Evolutionary conservation across 176 grass and related monocot species (phyloP).

Genomic region (Zea luxurians): DNA sequence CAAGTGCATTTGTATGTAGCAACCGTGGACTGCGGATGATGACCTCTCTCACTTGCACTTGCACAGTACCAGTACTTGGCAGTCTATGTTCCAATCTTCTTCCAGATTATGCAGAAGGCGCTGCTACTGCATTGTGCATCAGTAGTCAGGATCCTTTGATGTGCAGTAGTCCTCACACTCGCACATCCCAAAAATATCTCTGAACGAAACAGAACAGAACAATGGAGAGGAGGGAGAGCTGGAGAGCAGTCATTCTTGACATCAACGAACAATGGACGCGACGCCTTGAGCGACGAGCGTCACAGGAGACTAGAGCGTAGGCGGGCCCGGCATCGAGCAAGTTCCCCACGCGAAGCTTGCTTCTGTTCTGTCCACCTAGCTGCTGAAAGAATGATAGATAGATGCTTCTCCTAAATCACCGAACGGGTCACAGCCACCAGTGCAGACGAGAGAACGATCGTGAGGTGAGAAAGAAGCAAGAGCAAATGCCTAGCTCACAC

Average conservation of each 20-base stretch:
- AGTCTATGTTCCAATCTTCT: too few species aligned
- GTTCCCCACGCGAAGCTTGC: background rate
- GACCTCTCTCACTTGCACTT: too few species aligned
- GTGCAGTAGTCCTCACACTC: background rate
- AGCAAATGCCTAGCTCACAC: background rate
- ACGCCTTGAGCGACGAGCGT: background rate
- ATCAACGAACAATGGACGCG: constrained; percentile 6
- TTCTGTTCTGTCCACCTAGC: too few species aligned
- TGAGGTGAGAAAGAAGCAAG: background rate
- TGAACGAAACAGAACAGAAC: background rate
- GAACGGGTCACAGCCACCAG: too few species aligned
- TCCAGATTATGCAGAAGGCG: too few species aligned
- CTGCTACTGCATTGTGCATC: too few species aligned
- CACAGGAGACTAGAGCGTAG: background rate
- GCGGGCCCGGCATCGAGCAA: background rate
- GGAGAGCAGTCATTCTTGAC: constrained; percentile 1
- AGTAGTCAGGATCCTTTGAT: background rate
- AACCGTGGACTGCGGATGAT: too few species aligned
- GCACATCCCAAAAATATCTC: background rate
- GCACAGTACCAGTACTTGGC: too few species aligned
- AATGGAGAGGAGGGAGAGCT: background rate
- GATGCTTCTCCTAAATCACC: too few species aligned
- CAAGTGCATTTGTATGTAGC: too few species aligned
- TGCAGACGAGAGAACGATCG: too few species aligned
- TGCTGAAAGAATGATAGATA: too few species aligned